phyloP scores from a whole-genome alignment of 2,329 filamentous ascomycete species.

The Hypoxylon sp. region DNA sequence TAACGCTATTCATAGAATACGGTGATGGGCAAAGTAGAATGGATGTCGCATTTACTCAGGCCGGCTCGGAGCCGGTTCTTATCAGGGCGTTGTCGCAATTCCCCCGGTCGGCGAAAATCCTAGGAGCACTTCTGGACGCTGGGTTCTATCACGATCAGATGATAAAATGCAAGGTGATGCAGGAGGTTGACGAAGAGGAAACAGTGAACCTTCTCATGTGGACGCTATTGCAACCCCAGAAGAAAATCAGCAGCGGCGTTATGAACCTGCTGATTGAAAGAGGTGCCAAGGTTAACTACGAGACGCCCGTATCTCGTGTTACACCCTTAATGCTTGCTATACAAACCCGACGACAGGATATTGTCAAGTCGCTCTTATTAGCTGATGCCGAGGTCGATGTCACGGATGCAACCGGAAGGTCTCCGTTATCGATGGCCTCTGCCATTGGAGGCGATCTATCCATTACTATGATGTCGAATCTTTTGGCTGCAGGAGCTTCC shows the following conservation, averaged over 20 bases:
- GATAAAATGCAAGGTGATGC: conserved; percentile 57
- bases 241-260: conserved; percentile 68
- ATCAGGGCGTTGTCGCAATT: conserved; percentile 66
- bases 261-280: conserved; percentile 67
- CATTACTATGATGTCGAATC: conserved; percentile 64
- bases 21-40: conserved; percentile 60
- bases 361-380: conserved; percentile 67
- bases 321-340: conserved; percentile 72
- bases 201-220: conserved; percentile 68
- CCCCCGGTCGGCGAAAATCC: conserved; percentile 65
- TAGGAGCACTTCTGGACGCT: conserved; percentile 65
- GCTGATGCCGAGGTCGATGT: conserved; percentile 71
- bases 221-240: conserved; percentile 72
- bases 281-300: conserved; percentile 68
- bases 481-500: conserved; percentile 67
- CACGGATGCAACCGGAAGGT: conserved; percentile 67
- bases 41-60: conserved; percentile 62
- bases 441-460: conserved; percentile 64
- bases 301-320: conserved; percentile 62
- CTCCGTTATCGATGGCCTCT: conserved; percentile 71
- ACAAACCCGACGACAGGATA: conserved; percentile 64
- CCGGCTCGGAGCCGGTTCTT: conserved; percentile 60
- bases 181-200: conserved; percentile 64
- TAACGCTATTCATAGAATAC: conserved; percentile 64
- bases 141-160: conserved; percentile 71